Evolutionary conservation across 2,329 filamentous ascomycete species (phyloP).

Genomic region (Blastomyces parvus): DNA sequence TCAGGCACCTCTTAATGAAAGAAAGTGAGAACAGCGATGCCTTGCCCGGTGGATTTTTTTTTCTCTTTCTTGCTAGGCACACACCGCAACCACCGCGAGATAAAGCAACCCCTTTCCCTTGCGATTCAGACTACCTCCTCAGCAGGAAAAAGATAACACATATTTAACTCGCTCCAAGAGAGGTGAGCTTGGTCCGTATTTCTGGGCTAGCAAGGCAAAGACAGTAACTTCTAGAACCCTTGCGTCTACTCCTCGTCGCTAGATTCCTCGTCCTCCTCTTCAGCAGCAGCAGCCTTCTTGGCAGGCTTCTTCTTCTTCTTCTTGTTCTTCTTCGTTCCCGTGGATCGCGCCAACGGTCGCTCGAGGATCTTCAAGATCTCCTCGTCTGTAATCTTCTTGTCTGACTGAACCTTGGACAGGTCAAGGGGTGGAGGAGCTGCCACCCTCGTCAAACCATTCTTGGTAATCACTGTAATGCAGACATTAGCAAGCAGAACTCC

Average conservation of each 20-base stretch:
- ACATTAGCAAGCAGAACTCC: background rate
- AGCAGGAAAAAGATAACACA: background rate
- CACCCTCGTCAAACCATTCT: slow-evolving; percentile 88
- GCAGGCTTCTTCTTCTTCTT: slow-evolving; percentile 74
- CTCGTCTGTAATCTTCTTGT: slow-evolving; percentile 97
- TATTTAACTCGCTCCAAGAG: background rate
- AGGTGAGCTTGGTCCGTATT: background rate
- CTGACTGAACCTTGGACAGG: slow-evolving; percentile 73
- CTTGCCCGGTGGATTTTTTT: background rate
- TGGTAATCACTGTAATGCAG: slow-evolving; percentile 68
- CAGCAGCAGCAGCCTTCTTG: slow-evolving; percentile 35
- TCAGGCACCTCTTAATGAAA: background rate
- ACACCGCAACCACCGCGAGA: background rate
- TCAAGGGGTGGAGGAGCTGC: slow-evolving; percentile 67
- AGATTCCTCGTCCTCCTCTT: slow-evolving; percentile 26
- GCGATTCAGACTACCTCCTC: background rate
- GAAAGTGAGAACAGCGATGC: background rate
- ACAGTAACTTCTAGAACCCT: background rate
- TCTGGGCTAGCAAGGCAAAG: background rate
- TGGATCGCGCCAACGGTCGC: slow-evolving; percentile 60
- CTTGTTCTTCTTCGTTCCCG: slow-evolving; percentile 68
- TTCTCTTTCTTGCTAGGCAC: background rate
- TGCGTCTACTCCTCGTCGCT: slow-evolving; percentile 32
- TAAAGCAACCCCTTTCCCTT: background rate
- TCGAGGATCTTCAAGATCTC: slow-evolving; percentile 92